These are phyloP conservation scores for Neoboletus magnificus DNA, from an alignment of 768 basidiomycete species.

Conservation along the genomic window DNA sequence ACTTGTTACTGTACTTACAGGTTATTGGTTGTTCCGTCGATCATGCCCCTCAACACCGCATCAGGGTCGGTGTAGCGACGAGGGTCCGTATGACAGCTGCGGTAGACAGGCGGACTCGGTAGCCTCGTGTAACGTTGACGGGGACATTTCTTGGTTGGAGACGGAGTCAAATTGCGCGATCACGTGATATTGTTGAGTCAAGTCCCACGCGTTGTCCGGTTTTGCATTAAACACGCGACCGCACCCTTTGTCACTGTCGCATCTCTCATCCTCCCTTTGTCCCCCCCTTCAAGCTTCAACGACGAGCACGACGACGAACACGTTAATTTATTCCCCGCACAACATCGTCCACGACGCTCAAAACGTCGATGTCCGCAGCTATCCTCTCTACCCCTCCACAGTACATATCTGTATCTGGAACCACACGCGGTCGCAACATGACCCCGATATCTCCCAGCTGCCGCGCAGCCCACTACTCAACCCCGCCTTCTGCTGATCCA, in stretches of 20 bases:
- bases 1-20: too few species aligned
- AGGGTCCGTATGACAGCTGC: neutral
- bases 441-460: constrained; percentile 33
- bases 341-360: constrained; percentile 7
- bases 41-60: neutral
- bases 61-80: constrained; percentile 4
- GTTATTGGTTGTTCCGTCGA: neutral
- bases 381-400: constrained; percentile 34
- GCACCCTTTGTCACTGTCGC: constrained; percentile 8
- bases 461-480: constrained; percentile 31
- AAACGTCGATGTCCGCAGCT: constrained; percentile 21
- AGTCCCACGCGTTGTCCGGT: constrained; percentile 27
- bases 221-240: constrained; percentile 31
- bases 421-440: constrained; percentile 31
- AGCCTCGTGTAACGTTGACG: constrained; percentile 36
- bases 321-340: constrained; percentile 15
- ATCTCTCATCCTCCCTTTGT: constrained; percentile 15
- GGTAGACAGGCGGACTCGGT: constrained; percentile 8
- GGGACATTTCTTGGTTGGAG: constrained; percentile 4
- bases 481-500: constrained; percentile 30
- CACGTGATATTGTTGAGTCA: constrained; percentile 35
- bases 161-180: constrained; percentile 28
- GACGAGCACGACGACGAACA: constrained; percentile 21
- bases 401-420: constrained; percentile 34
- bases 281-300: constrained; percentile 12